Conservation (phyloP, 352 stramenopile genomes). For the Thraustotheca clavata region DNA sequence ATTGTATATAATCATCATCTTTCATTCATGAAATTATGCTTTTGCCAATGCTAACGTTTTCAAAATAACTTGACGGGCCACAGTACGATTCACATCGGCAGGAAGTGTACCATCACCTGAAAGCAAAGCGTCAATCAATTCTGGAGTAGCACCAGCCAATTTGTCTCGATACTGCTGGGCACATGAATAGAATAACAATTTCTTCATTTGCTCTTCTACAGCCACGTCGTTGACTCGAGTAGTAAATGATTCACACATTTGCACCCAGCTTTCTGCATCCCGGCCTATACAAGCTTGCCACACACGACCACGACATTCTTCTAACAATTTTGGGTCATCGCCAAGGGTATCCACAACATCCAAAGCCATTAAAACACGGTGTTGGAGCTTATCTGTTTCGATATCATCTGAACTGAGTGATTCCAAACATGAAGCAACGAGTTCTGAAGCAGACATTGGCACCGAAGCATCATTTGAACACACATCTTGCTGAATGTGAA, state of each 20-base stretch:
- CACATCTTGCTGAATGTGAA: conserved; percentile 1
- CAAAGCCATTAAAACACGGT: neutral
- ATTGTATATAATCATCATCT: conserved; percentile 5
- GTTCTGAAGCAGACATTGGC: neutral
- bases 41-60: neutral
- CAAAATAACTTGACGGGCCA: neutral
- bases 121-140: neutral
- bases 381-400: neutral
- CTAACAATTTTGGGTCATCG: neutral
- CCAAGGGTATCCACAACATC: neutral
- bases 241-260: neutral
- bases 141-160: neutral
- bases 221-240: neutral
- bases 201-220: neutral
- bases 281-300: neutral
- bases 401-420: neutral
- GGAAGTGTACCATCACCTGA: neutral
- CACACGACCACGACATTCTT: neutral
- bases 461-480: neutral
- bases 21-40: neutral
- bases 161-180: neutral
- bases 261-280: neutral
- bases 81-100: neutral
- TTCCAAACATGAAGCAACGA: neutral
- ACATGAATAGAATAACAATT: neutral